Percentiles rank a stretch among this genome's conserved stretches.
Conservation (phyloP, 352 stramenopile genomes). For the Phytophthora pisi region DNA sequence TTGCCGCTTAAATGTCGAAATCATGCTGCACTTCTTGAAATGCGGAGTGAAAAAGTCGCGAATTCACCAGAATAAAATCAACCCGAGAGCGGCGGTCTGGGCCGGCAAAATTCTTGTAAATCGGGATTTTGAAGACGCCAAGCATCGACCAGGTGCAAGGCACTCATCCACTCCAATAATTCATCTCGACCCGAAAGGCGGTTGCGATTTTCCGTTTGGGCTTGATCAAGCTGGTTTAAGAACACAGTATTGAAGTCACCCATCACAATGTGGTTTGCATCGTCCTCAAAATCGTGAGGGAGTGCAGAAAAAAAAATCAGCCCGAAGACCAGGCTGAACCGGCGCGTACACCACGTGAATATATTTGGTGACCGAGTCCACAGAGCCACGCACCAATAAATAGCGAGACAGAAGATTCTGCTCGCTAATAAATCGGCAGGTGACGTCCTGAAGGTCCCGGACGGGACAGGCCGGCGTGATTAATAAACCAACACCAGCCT, state of each 20-base stretch:
- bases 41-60: not conserved
- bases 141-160: not conserved
- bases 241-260: conserved; percentile 10
- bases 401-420: not conserved
- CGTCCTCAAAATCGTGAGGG: conserved; percentile 7
- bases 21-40: conserved; percentile 1
- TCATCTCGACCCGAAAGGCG: not conserved
- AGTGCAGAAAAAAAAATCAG: not conserved
- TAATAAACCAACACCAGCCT: conserved; percentile 9
- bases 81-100: not conserved
- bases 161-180: conserved; percentile 4
- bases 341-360: conserved; percentile 23
- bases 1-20: not conserved
- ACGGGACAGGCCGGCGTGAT: conserved; percentile 5
- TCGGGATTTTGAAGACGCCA: conserved; percentile 6
- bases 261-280: conserved; percentile 4
- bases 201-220: not conserved
- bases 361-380: conserved; percentile 7
- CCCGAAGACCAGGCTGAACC: not conserved
- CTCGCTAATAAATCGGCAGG: not conserved
- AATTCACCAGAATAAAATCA: conserved; percentile 4
- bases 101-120: conserved; percentile 12
- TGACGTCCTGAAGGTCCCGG: conserved; percentile 3
- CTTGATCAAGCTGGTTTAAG: not conserved
- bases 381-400: not conserved